phyloP scores from a whole-genome alignment of 1,284 basidiomycete species.

The Fomitopsis schrenkii region DNA sequence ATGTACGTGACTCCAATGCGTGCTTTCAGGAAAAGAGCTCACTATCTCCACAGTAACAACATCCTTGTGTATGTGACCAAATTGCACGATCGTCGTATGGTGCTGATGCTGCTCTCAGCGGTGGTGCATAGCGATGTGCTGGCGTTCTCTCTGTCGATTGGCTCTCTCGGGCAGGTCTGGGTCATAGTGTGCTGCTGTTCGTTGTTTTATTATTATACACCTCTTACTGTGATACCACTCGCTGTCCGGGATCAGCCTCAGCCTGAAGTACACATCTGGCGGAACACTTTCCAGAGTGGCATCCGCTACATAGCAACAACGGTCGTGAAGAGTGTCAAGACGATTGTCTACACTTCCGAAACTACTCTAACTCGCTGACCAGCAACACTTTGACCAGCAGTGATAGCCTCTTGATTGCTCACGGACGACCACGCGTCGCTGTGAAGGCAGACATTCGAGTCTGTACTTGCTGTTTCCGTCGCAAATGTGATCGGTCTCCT shows the following conservation, averaged over 20 bases:
- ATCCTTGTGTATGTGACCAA: slow-evolving; percentile 80
- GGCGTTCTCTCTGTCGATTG: slow-evolving; percentile 6
- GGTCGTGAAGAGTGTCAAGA: not conserved
- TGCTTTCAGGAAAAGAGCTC: slow-evolving; percentile 18
- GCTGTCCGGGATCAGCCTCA: not conserved
- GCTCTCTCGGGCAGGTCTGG: not conserved
- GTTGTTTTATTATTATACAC: not conserved
- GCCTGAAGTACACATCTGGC: too few species aligned
- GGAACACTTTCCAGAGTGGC: not conserved
- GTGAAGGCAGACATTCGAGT: too few species aligned
- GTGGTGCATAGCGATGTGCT: slow-evolving; percentile 53
- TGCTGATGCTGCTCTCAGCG: slow-evolving; percentile 22
- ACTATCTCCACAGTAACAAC: slow-evolving; percentile 66
- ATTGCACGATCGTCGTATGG: not conserved
- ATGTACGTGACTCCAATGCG: slow-evolving; percentile 57
- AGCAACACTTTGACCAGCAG: too few species aligned
- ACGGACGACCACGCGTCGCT: too few species aligned
- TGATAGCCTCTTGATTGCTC: too few species aligned
- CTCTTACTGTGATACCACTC: not conserved
- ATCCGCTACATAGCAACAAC: too few species aligned
- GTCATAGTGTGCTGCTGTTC: not conserved
- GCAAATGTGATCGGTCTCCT: not conserved
- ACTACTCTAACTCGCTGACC: too few species aligned
- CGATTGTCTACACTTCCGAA: too few species aligned
- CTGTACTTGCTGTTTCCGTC: too few species aligned